These are phyloP conservation scores for Cryptococcus floricola DNA, from an alignment of 1,284 basidiomycete species.

Conservation along the genomic window DNA sequence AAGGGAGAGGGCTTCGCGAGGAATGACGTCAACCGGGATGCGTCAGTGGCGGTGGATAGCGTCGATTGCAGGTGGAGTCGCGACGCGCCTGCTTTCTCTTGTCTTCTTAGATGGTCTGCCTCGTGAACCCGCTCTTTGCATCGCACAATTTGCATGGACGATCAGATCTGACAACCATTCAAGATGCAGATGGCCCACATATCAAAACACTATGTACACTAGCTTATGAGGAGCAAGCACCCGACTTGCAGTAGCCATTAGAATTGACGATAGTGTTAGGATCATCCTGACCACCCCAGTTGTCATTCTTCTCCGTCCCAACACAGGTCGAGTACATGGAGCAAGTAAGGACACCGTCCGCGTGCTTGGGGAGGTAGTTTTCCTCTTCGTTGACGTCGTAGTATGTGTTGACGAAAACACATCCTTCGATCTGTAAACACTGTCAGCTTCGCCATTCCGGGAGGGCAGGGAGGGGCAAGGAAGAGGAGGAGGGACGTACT, in stretches of 20 bases:
- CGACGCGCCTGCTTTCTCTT: no score
- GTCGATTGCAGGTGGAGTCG: no score
- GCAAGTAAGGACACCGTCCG: conserved; percentile 27
- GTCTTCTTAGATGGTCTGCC: no score
- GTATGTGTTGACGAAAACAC: conserved; percentile 24
- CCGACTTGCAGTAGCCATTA: conserved; percentile 31
- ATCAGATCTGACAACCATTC: background rate
- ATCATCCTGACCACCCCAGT: conserved; percentile 33
- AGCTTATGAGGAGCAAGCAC: conserved; percentile 9
- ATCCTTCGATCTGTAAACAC: background rate
- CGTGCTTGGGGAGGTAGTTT: conserved; percentile 29
- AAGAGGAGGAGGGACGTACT: conserved; percentile 5
- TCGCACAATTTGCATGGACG: background rate
- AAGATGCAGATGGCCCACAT: background rate
- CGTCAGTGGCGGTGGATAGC: no score
- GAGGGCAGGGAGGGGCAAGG: background rate
- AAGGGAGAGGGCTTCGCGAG: background rate
- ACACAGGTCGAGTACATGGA: conserved; percentile 31
- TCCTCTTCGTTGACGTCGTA: conserved; percentile 25
- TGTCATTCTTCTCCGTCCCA: conserved; percentile 21
- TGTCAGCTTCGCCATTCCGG: background rate
- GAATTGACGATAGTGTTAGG: conserved; percentile 28
- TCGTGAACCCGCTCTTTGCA: background rate
- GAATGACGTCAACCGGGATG: background rate
- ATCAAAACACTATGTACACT: no score